Conservation (phyloP, 2,329 filamentous ascomycete species). For the Pseudogymnoascus verrucosus region DNA sequence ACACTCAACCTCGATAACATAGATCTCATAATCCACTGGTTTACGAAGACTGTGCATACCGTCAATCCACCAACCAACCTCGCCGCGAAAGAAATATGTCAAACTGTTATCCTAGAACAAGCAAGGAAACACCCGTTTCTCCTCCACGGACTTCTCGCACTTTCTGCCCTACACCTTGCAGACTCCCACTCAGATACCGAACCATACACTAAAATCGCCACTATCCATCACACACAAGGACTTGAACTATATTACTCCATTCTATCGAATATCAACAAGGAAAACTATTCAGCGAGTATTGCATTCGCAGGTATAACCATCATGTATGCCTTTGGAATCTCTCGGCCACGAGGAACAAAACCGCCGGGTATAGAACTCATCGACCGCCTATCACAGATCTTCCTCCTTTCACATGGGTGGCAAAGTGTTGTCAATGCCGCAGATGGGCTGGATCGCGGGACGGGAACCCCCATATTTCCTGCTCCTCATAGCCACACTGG, state of each 20-base stretch:
- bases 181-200: conserved; percentile 3
- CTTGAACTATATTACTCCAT: conserved; percentile 11
- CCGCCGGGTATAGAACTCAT: not conserved
- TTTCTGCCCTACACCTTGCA: conserved; percentile 20
- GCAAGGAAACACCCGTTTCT: conserved; percentile 18
- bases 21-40: conserved; percentile 20
- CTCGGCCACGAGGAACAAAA: not conserved
- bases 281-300: conserved; percentile 15
- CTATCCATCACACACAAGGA: conserved; percentile 13
- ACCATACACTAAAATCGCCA: conserved; percentile 11
- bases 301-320: conserved; percentile 16
- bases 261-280: conserved; percentile 10
- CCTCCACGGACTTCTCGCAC: conserved; percentile 20
- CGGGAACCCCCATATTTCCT: not conserved
- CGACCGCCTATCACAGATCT: conserved; percentile 13
- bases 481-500: not conserved
- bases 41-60: conserved; percentile 11
- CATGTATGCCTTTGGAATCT: conserved; percentile 13
- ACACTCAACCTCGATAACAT: conserved; percentile 17
- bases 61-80: conserved; percentile 13
- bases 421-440: conserved; percentile 13
- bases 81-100: conserved; percentile 11
- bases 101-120: conserved; percentile 16
- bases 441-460: conserved; percentile 1
- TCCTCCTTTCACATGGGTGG: conserved; percentile 14